Percentiles rank a stretch among this genome's conserved stretches.
These are phyloP conservation scores for Acacia melanoxylon DNA, from an alignment of 306 rosid species.

Conservation along the genomic window DNA sequence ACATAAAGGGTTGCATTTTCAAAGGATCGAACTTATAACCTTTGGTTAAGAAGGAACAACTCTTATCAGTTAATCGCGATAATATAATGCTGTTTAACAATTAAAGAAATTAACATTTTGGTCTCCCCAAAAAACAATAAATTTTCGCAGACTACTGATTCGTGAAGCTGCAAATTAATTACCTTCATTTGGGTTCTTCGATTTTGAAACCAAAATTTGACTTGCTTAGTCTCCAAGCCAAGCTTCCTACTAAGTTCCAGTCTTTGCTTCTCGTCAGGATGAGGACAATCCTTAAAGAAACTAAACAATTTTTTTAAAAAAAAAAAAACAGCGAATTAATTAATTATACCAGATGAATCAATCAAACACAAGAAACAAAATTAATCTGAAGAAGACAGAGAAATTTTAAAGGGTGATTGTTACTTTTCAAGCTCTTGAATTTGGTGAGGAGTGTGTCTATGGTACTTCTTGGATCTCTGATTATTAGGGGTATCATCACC, in stretches of 20 bases:
- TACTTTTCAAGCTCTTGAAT: conserved; percentile 92
- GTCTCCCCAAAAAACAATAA: neutral
- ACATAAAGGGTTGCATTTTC: no score
- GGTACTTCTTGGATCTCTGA: conserved; percentile 80
- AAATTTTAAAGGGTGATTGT: conserved; percentile 21
- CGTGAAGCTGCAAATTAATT: neutral
- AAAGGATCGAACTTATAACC: no score
- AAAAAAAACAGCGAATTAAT: neutral
- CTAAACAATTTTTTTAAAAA: conserved; percentile 31
- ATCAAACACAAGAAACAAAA: neutral
- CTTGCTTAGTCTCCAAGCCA: conserved; percentile 83
- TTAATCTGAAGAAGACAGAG: neutral
- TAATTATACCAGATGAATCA: conserved; percentile 2
- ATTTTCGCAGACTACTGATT: neutral
- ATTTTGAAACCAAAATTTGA: conserved; percentile 98
- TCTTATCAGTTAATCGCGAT: no score
- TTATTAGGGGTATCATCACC: conserved; percentile 50
- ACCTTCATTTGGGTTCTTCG: conserved; percentile 98
- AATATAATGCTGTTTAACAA: neutral
- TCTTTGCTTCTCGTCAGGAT: conserved; percentile 98
- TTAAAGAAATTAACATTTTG: neutral
- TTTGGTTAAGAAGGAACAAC: no score
- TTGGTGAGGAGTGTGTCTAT: conserved; percentile 88
- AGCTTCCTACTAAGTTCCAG: conserved; percentile 79
- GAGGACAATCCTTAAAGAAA: conserved; percentile 93